phyloP scores from a whole-genome alignment of 2,329 filamentous ascomycete genomes.

The Alternaria metachromatica region DNA sequence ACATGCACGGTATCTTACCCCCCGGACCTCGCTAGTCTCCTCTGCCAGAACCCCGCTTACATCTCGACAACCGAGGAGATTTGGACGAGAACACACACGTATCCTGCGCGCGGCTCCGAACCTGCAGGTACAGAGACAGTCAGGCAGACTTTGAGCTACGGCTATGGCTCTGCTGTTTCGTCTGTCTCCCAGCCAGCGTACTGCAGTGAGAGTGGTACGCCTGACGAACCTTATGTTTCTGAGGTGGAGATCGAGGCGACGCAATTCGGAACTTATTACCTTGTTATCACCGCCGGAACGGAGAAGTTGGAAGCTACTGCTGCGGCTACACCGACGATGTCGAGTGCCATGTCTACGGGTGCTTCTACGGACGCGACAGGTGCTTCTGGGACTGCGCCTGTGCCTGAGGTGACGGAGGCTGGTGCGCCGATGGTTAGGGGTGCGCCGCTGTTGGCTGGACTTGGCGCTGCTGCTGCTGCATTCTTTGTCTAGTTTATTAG shows the following conservation, averaged over 20 bases:
- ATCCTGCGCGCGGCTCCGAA: background rate
- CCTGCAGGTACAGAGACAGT: background rate
- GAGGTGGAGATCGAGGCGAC: background rate
- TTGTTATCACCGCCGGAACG: background rate
- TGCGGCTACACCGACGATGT: background rate
- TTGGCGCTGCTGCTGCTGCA: background rate
- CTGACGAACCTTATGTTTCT: background rate
- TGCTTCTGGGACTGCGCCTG: background rate
- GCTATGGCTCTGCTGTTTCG: background rate
- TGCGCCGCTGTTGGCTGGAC: background rate
- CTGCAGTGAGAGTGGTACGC: background rate
- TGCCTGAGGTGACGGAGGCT: background rate
- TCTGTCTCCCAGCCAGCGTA: background rate
- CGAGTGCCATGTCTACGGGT: background rate
- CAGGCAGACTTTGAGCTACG: background rate
- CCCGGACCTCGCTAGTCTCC: rapidly evolving
- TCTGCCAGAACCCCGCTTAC: background rate
- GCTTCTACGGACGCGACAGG: background rate
- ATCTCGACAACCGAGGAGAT: rapidly evolving
- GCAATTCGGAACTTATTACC: background rate
- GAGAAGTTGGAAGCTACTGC: background rate
- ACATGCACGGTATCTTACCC: background rate
- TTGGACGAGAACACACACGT: background rate
- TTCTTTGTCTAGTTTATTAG: background rate
- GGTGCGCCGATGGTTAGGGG: background rate